These are phyloP conservation scores for Pistacia integerrima DNA, from an alignment of 345 rosid genomes.

Conservation along the genomic window DNA sequence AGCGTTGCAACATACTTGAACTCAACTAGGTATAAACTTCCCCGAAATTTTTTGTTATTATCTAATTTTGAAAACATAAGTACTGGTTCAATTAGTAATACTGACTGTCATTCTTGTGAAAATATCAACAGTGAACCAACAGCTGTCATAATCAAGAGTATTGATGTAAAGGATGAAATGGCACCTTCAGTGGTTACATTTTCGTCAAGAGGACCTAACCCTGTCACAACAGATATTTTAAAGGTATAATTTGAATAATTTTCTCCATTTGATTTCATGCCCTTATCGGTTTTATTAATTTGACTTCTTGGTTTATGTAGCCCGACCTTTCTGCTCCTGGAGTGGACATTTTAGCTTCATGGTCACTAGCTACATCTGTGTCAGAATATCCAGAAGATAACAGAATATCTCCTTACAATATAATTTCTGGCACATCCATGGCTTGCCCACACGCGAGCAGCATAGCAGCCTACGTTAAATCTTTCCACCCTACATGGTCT, in stretches of 20 bases:
- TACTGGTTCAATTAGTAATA: neutral
- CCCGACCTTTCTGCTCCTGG: conserved; percentile 65
- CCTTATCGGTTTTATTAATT: neutral
- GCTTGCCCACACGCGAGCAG: conserved; percentile 58
- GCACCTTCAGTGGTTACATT: conserved; percentile 40
- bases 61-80: neutral
- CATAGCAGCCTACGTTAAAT: conserved; percentile 47
- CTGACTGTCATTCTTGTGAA: neutral
- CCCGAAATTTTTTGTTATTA: neutral
- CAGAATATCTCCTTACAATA: conserved; percentile 36
- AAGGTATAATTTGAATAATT: conserved; percentile 33
- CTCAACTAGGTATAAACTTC: conserved; percentile 24
- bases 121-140: conserved; percentile 28
- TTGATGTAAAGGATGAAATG: conserved; percentile 1
- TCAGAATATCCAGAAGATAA: conserved; percentile 17
- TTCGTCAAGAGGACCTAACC: conserved; percentile 64
- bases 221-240: conserved; percentile 42
- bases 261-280: neutral
- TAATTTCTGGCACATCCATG: conserved; percentile 59
- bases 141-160: conserved; percentile 29
- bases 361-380: conserved; percentile 24
- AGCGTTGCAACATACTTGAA: conserved; percentile 19
- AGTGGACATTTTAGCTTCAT: conserved; percentile 56
- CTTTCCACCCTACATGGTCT: conserved; percentile 42
- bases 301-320: conserved; percentile 26